Conservation (phyloP, 257 asterid species). For the Primulina huaijiensis region DNA sequence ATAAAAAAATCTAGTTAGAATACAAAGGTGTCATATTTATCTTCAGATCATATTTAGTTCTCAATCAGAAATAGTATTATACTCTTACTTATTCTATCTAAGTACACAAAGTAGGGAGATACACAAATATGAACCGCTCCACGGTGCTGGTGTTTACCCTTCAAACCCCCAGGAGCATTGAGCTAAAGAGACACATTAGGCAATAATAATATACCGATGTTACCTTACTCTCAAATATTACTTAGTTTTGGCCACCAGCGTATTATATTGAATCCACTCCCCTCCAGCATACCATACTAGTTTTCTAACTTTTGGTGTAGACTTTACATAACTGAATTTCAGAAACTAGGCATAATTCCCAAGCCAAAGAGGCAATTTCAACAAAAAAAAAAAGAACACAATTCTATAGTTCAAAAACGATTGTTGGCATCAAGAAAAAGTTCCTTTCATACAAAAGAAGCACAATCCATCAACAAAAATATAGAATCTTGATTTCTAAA, state of each 20-base stretch:
- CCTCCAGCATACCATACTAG: background rate
- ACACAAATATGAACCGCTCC: background rate
- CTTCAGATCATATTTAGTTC: background rate
- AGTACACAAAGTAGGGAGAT: background rate
- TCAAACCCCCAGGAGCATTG: background rate
- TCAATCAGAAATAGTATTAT: background rate
- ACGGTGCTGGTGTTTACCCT: background rate
- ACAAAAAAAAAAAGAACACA: no score
- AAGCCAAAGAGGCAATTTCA: background rate
- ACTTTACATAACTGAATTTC: background rate
- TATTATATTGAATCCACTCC: background rate
- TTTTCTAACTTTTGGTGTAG: background rate
- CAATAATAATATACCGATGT: background rate
- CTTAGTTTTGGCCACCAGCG: background rate
- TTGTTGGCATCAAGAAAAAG: background rate
- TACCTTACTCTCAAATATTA: no score
- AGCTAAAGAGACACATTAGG: background rate
- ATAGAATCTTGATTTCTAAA: background rate
- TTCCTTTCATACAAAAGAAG: background rate
- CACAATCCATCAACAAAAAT: background rate
- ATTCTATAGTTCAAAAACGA: background rate
- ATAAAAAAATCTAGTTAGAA: constrained; percentile 12
- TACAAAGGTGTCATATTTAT: background rate
- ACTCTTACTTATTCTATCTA: background rate
- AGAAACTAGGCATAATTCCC: background rate